A percentile compares a stretch with the other conserved stretches of the same genome.
phyloP scores from a whole-genome alignment of 2,329 filamentous ascomycete species.

The Meredithiella fracta region DNA sequence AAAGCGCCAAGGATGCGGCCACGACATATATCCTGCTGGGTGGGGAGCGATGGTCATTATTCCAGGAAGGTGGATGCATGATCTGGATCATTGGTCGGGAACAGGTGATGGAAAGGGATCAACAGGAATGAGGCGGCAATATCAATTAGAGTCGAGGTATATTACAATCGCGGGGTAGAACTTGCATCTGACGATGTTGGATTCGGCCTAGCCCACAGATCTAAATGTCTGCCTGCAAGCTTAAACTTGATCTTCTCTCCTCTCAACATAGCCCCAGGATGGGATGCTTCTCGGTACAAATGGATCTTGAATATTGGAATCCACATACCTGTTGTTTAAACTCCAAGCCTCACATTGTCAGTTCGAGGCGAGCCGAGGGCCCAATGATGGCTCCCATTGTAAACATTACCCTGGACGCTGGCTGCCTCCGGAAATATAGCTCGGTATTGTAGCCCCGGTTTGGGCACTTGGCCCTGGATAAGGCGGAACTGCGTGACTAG shows the following conservation, averaged over 20 bases:
- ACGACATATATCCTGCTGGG: not conserved
- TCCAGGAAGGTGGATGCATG: constrained; percentile 1
- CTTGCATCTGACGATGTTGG: no score
- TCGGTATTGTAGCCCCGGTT: not conserved
- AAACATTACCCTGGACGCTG: not conserved
- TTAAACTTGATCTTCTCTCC: not conserved
- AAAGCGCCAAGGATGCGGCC: not conserved
- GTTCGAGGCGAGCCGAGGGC: not conserved
- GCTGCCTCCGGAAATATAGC: not conserved
- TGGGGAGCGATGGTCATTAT: not conserved
- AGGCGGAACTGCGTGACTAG: not conserved
- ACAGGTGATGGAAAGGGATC: not conserved
- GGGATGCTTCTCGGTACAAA: not conserved
- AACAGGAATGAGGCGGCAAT: not conserved
- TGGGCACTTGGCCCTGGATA: not conserved
- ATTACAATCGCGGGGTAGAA: no score
- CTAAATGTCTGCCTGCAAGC: not conserved
- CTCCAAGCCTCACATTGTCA: not conserved
- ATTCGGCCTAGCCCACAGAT: no score
- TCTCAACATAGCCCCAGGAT: not conserved
- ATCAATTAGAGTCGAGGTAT: not conserved
- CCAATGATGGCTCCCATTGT: not conserved
- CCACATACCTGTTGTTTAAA: not conserved
- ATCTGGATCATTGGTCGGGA: not conserved
- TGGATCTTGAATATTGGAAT: not conserved